Evolutionary conservation across 2,329 filamentous ascomycete genomes (phyloP), one percentile per base, ranked within the genome.

Genomic region (Exophiala sp.): DNA sequence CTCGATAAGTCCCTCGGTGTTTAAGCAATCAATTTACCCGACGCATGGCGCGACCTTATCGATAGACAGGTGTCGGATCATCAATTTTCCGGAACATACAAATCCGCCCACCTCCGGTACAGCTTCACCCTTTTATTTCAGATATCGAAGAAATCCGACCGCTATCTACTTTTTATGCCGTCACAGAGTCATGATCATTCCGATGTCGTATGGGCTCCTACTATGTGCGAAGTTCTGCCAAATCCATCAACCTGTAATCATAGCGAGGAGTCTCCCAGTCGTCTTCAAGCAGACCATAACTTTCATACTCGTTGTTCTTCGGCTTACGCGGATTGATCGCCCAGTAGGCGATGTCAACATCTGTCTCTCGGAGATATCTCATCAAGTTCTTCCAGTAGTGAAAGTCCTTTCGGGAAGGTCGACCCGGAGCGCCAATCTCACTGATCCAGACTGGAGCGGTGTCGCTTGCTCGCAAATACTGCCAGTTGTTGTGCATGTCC

Each of bases 261-360:
- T 82, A 69, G 50, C 84, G 72, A 0, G 81, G 78, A 14, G 82
- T 86, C 59, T 77, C 64, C 84, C 84, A 88, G 66, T 85, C 82
- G 62, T 86, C 83, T 57, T 77, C 69, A 14, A 87, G 70, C 20
- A 88, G 69, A 2, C 79, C 78, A 65, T 88, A 87, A 10, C 76
- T 75, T 72, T 88, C 84, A 32, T 70, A 73, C 45, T 71, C 75
- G 66, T 84, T 76, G 35, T 78, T 72, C 53, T 76, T 76, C 8
- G 83, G 80, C 68, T 88, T 87, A 43, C 81, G 74, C 36, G 84
- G 81, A 69, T 87, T 87, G 60, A 87, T 66, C 12, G 84, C 84
- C 85, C 85, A 88, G 68, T 87, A 88, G 5, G 80, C 85, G 71
- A 85, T 86, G 62, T 87, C 84, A 8, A 81, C 81, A 62, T 86